These are phyloP conservation scores for Tetrastigma voinierianum DNA, from an alignment of 164 flowering plant species.

Conservation along the genomic window DNA sequence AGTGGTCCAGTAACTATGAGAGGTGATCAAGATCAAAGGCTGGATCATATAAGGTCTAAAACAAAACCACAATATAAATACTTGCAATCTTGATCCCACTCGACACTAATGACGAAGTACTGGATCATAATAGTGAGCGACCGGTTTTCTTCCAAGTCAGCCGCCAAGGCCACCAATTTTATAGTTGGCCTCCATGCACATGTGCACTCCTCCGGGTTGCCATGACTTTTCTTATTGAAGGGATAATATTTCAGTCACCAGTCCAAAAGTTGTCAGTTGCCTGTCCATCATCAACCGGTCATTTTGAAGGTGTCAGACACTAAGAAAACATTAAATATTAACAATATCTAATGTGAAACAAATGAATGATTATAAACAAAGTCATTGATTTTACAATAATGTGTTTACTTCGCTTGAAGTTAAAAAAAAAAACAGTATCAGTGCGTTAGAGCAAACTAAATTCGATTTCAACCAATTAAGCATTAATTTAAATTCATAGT, in stretches of 20 bases:
- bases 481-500: no score
- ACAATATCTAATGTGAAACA: no score
- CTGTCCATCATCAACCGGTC: conserved; percentile 1
- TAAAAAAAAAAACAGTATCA: no score
- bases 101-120: conserved; percentile 22
- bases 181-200: conserved; percentile 7
- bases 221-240: conserved; percentile 38
- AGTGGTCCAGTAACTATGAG: conserved; percentile 23
- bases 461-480: no score
- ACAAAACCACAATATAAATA: conserved; percentile 53
- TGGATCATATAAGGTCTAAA: conserved; percentile 37
- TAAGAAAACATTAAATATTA: no score
- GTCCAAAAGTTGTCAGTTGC: conserved; percentile 14
- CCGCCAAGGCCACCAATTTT: conserved; percentile 43
- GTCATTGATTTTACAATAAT: no score
- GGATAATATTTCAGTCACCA: conserved; percentile 25
- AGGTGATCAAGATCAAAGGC: conserved; percentile 33
- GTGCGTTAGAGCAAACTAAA: no score
- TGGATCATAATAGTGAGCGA: conserved; percentile 44
- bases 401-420: no score
- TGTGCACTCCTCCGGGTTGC: conserved; percentile 26
- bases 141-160: conserved; percentile 52
- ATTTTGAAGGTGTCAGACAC: background rate
- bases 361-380: no score
- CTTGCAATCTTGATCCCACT: conserved; percentile 43